These are phyloP conservation scores for Lignosus rhinocerotis DNA, from an alignment of 1,284 basidiomycete species.

Conservation along the genomic window DNA sequence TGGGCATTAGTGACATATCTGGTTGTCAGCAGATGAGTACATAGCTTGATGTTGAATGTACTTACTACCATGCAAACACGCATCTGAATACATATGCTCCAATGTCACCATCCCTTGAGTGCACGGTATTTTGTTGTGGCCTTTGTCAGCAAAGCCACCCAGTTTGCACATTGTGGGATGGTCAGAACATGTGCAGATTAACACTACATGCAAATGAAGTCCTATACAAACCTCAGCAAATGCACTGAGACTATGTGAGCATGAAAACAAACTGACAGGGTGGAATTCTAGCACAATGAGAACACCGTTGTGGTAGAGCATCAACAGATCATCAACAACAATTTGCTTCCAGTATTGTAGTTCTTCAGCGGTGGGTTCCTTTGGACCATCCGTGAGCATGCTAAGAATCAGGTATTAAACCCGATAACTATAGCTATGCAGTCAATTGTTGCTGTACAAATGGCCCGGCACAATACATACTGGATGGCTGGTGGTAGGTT, in stretches of 20 bases:
- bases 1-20: conserved; percentile 17
- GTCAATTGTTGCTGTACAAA: neutral
- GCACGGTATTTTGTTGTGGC: neutral
- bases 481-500: conserved; percentile 19
- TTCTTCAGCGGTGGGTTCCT: conserved; percentile 23
- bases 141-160: conserved; percentile 32
- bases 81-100: conserved; percentile 20
- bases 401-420: conserved; percentile 17
- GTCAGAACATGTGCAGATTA: conserved; percentile 28
- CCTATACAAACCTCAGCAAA: conserved; percentile 16
- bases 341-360: conserved; percentile 21
- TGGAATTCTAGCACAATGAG: conserved; percentile 1
- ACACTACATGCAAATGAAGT: conserved; percentile 26
- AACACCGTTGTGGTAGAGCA: conserved; percentile 22
- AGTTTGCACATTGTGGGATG: conserved; percentile 36
- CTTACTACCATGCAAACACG: neutral
- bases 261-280: conserved; percentile 18
- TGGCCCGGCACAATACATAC: conserved; percentile 2
- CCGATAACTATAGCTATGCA: conserved; percentile 10
- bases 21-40: no score
- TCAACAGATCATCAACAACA: conserved; percentile 25
- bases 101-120: neutral
- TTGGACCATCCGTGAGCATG: conserved; percentile 4
- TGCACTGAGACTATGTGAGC: neutral
- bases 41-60: no score